Evolutionary conservation across 495 filamentous ascomycete species (phyloP).

Genomic region (Sordaria brevicollis): DNA sequence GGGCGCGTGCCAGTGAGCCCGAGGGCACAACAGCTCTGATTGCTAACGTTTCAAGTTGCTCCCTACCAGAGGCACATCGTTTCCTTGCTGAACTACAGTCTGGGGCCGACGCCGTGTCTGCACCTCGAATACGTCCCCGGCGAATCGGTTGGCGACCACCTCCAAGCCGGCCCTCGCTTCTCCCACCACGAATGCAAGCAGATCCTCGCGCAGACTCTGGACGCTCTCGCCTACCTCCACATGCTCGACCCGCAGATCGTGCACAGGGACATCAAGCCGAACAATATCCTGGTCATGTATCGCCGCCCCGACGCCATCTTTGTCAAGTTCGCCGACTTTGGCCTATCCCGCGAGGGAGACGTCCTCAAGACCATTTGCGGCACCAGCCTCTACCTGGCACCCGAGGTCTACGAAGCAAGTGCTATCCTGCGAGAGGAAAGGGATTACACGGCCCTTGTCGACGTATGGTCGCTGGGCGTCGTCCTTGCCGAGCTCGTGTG

Average conservation of each 20-base stretch:
- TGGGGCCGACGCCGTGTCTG: background rate
- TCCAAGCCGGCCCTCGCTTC: background rate
- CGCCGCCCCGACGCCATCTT: background rate
- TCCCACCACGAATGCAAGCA: background rate
- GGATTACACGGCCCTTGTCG: background rate
- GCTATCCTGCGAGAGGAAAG: background rate
- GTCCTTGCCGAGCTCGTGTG: background rate
- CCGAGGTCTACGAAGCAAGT: background rate
- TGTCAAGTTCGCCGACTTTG: conserved; percentile 3
- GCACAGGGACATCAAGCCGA: conserved; percentile 7
- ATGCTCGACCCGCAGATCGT: conserved; percentile 1
- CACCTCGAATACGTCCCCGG: conserved; percentile 1
- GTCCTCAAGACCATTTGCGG: background rate
- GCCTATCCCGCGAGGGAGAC: background rate
- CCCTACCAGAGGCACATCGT: conserved; percentile 1
- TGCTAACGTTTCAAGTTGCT: background rate
- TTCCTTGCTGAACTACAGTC: background rate
- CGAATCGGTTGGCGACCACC: conserved; percentile 6
- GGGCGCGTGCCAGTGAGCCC: no score
- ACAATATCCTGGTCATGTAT: conserved; percentile 1
- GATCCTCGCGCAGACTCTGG: background rate
- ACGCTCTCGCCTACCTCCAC: conserved; percentile 4
- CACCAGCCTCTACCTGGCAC: background rate
- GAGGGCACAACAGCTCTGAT: background rate
- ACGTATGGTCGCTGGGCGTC: background rate